phyloP scores from a whole-genome alignment of 2,329 filamentous ascomycete genomes.

The Leptodontidium sp. region DNA sequence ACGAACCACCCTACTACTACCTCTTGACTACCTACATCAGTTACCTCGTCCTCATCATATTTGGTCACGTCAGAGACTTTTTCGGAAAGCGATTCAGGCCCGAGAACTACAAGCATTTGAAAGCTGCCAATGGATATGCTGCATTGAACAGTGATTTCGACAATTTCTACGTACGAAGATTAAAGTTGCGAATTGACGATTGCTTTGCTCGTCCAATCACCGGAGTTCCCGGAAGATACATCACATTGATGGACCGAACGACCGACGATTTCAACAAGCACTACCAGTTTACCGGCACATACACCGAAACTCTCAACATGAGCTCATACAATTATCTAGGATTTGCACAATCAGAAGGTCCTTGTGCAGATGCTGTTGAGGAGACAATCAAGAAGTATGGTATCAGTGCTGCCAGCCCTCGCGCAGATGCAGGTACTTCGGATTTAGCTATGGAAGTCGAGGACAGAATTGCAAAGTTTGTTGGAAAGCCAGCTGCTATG shows the following conservation, averaged over 20 bases:
- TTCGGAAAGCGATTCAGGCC: constrained; percentile 95
- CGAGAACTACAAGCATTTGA: constrained; percentile 82
- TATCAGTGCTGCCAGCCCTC: constrained; percentile 81
- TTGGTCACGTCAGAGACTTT: constrained; percentile 95
- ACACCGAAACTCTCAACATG: constrained; percentile 96
- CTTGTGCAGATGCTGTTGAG: constrained; percentile 93
- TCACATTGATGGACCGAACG: constrained; percentile 89
- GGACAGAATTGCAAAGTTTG: constrained; percentile 85
- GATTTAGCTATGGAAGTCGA: constrained; percentile 92
- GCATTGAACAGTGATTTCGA: constrained; percentile 98
- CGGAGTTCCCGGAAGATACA: constrained; percentile 92
- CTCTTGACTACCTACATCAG: constrained; percentile 98
- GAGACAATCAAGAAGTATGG: constrained; percentile 86
- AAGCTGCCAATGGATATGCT: constrained; percentile 86
- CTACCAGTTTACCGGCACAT: constrained; percentile 88
- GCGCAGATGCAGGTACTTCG: constrained; percentile 84
- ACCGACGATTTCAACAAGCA: constrained; percentile 92
- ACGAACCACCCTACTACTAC: constrained; percentile 96
- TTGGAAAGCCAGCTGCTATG: constrained; percentile 94
- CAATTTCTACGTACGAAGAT: constrained; percentile 92
- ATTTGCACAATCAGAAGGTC: constrained; percentile 96
- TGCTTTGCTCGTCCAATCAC: constrained; percentile 94
- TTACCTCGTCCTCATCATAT: constrained; percentile 93
- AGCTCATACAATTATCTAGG: constrained; percentile 99
- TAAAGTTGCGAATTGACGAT: constrained; percentile 96